These are phyloP conservation scores for Avena insularis DNA, from an alignment of 176 grass and related monocot genomes.

Conservation along the genomic window DNA sequence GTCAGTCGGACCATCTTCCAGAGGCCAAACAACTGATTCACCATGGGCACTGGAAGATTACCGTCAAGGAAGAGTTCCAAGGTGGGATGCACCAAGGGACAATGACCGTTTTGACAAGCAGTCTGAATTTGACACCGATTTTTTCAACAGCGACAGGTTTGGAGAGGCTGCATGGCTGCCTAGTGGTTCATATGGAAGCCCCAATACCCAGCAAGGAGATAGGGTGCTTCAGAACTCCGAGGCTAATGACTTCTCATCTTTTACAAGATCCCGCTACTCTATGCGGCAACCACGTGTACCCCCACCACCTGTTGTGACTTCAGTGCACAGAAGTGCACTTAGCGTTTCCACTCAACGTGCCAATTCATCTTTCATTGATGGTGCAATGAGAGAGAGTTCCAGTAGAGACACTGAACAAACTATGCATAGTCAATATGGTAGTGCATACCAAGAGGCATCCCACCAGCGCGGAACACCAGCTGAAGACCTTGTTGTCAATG, in stretches of 20 bases:
- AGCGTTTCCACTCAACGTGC: slow-evolving; percentile 49
- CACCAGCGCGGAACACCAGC: slow-evolving; percentile 38
- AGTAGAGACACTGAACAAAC: slow-evolving; percentile 61
- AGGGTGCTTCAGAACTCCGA: slow-evolving; percentile 61
- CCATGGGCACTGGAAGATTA: slow-evolving; percentile 59
- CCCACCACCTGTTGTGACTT: slow-evolving; percentile 66
- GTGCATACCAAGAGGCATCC: slow-evolving; percentile 65
- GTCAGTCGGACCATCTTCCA: slow-evolving; percentile 49
- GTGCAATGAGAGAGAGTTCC: slow-evolving; percentile 41
- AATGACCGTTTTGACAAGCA: slow-evolving; percentile 66
- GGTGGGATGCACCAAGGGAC: slow-evolving; percentile 67
- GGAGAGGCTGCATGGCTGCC: slow-evolving; percentile 69
- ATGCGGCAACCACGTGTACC: slow-evolving; percentile 76
- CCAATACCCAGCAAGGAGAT: slow-evolving; percentile 60
- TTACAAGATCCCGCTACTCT: slow-evolving; percentile 66
- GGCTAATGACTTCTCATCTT: slow-evolving; percentile 61
- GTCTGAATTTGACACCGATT: slow-evolving; percentile 60
- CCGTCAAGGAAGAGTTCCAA: slow-evolving; percentile 55
- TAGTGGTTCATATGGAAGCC: slow-evolving; percentile 62
- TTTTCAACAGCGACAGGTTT: slow-evolving; percentile 68
- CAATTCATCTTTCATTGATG: slow-evolving; percentile 56
- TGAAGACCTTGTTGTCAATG: slow-evolving; percentile 51
- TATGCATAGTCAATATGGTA: slow-evolving; percentile 60
- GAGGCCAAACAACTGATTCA: slow-evolving; percentile 48
- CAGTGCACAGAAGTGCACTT: slow-evolving; percentile 59